Base-by-base conservation (phyloP, 441 rosid species). In the Erodium texanum region DNA sequence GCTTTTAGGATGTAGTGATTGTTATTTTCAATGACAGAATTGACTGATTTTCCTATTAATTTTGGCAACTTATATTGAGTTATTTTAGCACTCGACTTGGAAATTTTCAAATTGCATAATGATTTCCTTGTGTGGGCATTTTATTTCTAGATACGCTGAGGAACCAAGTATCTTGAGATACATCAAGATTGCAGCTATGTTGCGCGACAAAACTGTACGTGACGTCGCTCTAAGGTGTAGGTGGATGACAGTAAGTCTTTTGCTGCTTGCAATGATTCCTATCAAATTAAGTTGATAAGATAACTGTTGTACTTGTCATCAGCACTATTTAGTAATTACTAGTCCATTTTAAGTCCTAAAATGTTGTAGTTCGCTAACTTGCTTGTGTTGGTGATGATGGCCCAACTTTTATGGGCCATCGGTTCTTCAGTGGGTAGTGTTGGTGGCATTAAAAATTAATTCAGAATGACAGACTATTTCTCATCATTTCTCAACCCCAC, bases 151-250 rank as follows among this genome's bases (percentile, higher is more conserved):
- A 43, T 87, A 79, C 68, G 82, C 82, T 63, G 89, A 85, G 45
- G 92, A 89, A 75, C 92, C 90, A 65, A 86, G 82, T 73, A 87
- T 92, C 59, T 77, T 89, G 89, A 95, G 75, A 81, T 95, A 90
- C 78, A 82, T 95, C 68, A 92, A 89, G 78, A 85, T 95, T 76
- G 97, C 98, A 1, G 92, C 92, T n/a, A 80, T 77, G 58, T 81
- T 95, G 75, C 96, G 77, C 65, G 89, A 92, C 32, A 95, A 90
- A 83, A 85, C 92, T 9, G 96, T 92, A 5, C 87, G 99, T 27
- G 99, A 95, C 82, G 98, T 95, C 81, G 97, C 99, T 68, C 75
- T 95, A 86, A 87, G 97, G 84, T 95, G 99, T 80, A 84, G 95
- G 74, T 95, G 97, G 97, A 82, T 90, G 93, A 87, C 77, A 69